Evolutionary conservation across 1,139 yeast genomes (phyloP), one percentile per base, ranked within the genome.

Genomic region (Wickerhamomyces sp.): DNA sequence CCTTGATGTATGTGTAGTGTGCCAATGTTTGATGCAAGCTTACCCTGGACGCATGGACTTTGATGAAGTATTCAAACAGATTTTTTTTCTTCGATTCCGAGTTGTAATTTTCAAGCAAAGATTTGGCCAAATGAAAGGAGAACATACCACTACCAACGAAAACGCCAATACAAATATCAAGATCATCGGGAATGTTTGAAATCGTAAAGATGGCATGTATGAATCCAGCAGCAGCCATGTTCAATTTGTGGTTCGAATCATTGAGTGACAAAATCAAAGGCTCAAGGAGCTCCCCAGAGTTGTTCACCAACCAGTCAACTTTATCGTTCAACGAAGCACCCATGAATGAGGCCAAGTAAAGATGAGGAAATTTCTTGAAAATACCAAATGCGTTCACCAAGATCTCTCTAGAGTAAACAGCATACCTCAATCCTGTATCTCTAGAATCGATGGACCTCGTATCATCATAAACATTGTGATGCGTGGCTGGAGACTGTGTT

Each of bases 261-360:
- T 42, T 47, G n/a, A 55, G 32, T 2, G 52, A 47, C 22, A 44
- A 38, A 4, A 49, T 17, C 4, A 55, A 24, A 8, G 59, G 58
- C 15, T 51, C 58, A 21, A 51, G 26, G 6, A 49, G 21, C 2
- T 42, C 40, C 6, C 26, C 23, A 20, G 42, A 35, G 19, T 31
- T 37, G 1, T 19, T 21, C 10, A 40, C 4, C n/a, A 52, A 30
- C n/a, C 31, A 33, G 5, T 32, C 29, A 6, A 45, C 33, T 23
- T 41, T 44, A 4, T 40, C 41, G 4, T 29, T 42, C 11, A 45
- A 45, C 12, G 48, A 42, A 11, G 47, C 37, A 10, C 44, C 52
- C 6, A 40, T 35, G 12, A 39, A 36, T 2, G 39, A 20, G 10
- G 33, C 31, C 43, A 54, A 40, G 40, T 44, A 51, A 32, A 51